A percentile compares a stretch with the other conserved stretches of the same genome.
Conservation (phyloP, 306 rosid genomes). For the Prunus salicina region DNA sequence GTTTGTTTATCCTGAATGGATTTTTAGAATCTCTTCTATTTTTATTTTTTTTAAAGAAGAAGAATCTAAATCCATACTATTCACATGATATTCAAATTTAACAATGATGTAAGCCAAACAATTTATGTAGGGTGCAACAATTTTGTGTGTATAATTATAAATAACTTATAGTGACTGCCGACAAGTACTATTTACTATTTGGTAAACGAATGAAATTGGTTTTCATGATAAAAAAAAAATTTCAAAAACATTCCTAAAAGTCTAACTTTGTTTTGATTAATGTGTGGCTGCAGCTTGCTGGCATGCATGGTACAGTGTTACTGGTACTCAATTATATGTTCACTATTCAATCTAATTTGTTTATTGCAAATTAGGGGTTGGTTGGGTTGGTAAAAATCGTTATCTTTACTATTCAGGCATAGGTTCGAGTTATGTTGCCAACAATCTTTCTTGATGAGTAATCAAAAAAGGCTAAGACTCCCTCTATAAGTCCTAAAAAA, state of each 20-base stretch:
- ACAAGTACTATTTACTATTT: not conserved
- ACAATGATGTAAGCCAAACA: not conserved
- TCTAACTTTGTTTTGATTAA: not conserved
- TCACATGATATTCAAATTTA: not conserved
- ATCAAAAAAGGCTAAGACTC: too few relatives aligned
- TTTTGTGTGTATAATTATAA: not conserved
- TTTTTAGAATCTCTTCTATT: not conserved
- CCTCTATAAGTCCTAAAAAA: accelerated
- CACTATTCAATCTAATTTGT: not conserved
- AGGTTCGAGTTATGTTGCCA: too few relatives aligned
- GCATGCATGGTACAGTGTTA: not conserved
- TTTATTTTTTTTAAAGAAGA: not conserved
- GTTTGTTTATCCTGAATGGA: not conserved
- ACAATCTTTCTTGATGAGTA: accelerated
- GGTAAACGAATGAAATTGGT: not conserved
- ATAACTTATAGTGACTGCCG: not conserved
- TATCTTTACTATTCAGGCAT: too few relatives aligned
- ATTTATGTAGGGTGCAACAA: not conserved
- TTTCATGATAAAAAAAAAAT: not conserved
- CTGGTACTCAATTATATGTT: too few relatives aligned
- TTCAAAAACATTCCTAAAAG: not conserved
- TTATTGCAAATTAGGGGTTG: not conserved
- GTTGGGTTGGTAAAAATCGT: too few relatives aligned
- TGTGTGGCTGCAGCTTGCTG: not conserved
- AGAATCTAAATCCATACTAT: not conserved